Evolutionary conservation across 805 yeast genomes (phyloP).

Genomic region (Pichia thaimueangensis): DNA sequence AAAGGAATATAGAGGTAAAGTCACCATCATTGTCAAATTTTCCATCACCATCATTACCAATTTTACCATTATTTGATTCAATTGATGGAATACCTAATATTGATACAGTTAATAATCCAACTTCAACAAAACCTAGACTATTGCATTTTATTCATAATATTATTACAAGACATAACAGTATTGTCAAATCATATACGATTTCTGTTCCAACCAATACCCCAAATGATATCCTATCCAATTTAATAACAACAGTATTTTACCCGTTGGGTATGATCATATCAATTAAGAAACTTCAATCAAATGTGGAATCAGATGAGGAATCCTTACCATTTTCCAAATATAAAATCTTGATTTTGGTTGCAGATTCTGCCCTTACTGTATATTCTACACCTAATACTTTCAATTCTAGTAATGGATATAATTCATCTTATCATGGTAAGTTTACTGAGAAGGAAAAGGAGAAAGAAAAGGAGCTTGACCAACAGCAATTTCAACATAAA

Average conservation of each 20-base stretch:
- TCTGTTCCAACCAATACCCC: conserved; percentile 8
- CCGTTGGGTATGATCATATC: conserved; percentile 9
- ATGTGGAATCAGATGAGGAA: not conserved
- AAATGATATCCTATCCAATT: not conserved
- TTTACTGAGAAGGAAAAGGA: not conserved
- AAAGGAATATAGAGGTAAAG: no score
- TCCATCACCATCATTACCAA: conserved; percentile 13
- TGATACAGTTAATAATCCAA: no score
- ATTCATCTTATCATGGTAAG: not conserved
- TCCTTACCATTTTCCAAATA: not conserved
- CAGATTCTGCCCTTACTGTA: conserved; percentile 2
- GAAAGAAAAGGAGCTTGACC: not conserved
- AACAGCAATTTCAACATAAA: not conserved
- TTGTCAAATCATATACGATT: conserved; percentile 8
- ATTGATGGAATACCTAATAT: no score
- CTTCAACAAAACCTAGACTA: conserved; percentile 7
- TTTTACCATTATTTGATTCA: not conserved
- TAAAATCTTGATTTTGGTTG: not conserved
- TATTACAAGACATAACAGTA: conserved; percentile 12
- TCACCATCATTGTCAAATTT: conserved; percentile 10
- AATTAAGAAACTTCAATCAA: not conserved
- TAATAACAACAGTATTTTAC: conserved; percentile 9
- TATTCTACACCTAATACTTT: conserved; percentile 1
- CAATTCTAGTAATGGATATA: not conserved
- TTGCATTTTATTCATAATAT: conserved; percentile 14